These are phyloP conservation scores for Jaapia argillacea DNA, from an alignment of 768 basidiomycete genomes.

Conservation along the genomic window DNA sequence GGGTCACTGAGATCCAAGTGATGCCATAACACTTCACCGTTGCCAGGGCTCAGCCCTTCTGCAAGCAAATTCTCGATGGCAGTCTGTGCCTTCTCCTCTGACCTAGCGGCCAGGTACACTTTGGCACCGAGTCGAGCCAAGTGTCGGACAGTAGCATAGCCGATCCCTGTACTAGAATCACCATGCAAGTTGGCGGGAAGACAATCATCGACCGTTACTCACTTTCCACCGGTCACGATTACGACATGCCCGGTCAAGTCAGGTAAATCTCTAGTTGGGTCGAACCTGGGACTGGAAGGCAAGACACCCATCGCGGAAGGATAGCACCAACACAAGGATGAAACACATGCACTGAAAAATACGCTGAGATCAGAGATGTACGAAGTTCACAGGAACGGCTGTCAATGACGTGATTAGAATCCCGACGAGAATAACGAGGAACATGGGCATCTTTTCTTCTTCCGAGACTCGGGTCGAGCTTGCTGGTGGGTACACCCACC, in stretches of 20 bases:
- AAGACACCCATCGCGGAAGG: background rate
- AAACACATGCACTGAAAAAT: too few species aligned
- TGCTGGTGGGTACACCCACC: too few species aligned
- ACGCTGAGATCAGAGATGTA: too few species aligned
- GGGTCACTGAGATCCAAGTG: slow-evolving; percentile 30
- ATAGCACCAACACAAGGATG: too few species aligned
- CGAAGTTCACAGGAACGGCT: too few species aligned
- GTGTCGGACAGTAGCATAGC: slow-evolving; percentile 25
- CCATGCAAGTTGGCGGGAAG: background rate
- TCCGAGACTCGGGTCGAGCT: too few species aligned
- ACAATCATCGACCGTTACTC: slow-evolving; percentile 6
- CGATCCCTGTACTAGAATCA: slow-evolving; percentile 22
- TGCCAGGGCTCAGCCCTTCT: slow-evolving; percentile 18
- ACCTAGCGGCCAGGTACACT: slow-evolving; percentile 26
- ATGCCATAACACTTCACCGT: slow-evolving; percentile 25
- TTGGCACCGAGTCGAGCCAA: slow-evolving; percentile 33
- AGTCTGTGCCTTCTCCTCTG: slow-evolving; percentile 18
- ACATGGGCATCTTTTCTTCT: too few species aligned
- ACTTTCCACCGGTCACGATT: slow-evolving; percentile 42
- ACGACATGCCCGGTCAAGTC: slow-evolving; percentile 36
- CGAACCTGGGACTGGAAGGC: background rate
- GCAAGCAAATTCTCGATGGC: slow-evolving; percentile 24
- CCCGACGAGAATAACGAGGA: too few species aligned
- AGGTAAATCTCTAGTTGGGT: slow-evolving; percentile 23
- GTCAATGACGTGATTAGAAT: too few species aligned